Evolutionary conservation across 169 alveolate genomes (phyloP).

Genomic region (Cryptosporidium canis): DNA sequence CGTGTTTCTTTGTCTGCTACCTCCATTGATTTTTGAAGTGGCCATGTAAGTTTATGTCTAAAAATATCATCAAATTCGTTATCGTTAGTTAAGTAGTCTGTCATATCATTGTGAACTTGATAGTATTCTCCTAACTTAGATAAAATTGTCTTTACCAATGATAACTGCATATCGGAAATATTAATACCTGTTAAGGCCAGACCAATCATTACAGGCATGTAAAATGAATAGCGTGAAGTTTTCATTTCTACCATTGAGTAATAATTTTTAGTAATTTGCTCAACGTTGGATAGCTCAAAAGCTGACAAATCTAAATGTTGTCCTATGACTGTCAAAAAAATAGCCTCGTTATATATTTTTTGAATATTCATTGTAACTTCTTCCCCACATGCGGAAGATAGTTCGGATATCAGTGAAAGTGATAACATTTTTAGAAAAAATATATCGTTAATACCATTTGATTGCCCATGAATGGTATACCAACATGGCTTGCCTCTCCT

Average conservation of each 20-base stretch:
- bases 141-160: not conserved
- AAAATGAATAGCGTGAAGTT: not conserved
- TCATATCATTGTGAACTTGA: not conserved
- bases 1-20: not conserved
- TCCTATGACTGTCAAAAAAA: not conserved
- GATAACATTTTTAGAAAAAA: not conserved
- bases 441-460: not conserved
- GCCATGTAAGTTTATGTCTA: not conserved
- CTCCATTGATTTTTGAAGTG: not conserved
- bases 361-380: not conserved
- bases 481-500: constrained; percentile 1
- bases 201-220: not conserved
- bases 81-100: constrained; percentile 3
- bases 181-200: not conserved
- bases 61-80: not conserved
- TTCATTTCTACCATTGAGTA: constrained; percentile 8
- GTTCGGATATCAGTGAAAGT: not conserved
- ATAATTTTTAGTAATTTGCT: not conserved
- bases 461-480: not conserved
- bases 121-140: not conserved
- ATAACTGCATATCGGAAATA: not conserved
- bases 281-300: not conserved
- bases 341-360: not conserved
- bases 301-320: not conserved
- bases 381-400: not conserved